Base-by-base conservation (phyloP, 306 rosid species). In the Senna siamea region DNA sequence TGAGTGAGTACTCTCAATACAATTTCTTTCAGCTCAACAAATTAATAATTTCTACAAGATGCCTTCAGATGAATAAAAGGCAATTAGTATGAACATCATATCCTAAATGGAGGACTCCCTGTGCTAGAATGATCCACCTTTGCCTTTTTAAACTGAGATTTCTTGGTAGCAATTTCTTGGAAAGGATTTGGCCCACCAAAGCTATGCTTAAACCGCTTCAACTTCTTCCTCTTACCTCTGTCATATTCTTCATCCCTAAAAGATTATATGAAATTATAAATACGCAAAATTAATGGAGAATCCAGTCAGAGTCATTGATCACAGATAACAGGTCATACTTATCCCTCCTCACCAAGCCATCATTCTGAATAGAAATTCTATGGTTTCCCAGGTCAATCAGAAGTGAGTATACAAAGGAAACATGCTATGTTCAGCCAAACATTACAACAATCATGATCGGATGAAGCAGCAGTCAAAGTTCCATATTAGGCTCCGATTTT, bases 201-300 rank as follows among this genome's bases (percentile, higher is more conserved):
- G 18, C 69, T 76, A 1, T 51, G 78, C 77, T 86, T 87, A 23
- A 65, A 62, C n/a, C 46, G 67, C 75, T 84, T 85, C 8, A 93
- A 30, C 87, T 89, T 93, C 88, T 89, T 93, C 77, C 92, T 89
- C 83, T 85, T 93, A 37, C 98, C 97, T 67, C 62, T 78, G 32
- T 93, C 98, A 32, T 85, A 87, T 73, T 90, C 96, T 80, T 93
- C 96, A 62, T 93, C 98, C 97, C 98, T 93, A 76, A 76, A 58
- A 78, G 15, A 14, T 30, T 10, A 17, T 57, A 34, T 9, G 38
- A 54, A 53, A 34, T 67, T 14, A 30, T 50, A 22, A 53, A 59
- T 51, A 66, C 46, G n/a, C 17, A 30, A 17, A 58, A 35, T 40
- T 56, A 18, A 30, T 35, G 13, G 69, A 69, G 19, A 60, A 17